phyloP scores from a whole-genome alignment of 139 green algal species.

The Diplosphaera chodatii region DNA sequence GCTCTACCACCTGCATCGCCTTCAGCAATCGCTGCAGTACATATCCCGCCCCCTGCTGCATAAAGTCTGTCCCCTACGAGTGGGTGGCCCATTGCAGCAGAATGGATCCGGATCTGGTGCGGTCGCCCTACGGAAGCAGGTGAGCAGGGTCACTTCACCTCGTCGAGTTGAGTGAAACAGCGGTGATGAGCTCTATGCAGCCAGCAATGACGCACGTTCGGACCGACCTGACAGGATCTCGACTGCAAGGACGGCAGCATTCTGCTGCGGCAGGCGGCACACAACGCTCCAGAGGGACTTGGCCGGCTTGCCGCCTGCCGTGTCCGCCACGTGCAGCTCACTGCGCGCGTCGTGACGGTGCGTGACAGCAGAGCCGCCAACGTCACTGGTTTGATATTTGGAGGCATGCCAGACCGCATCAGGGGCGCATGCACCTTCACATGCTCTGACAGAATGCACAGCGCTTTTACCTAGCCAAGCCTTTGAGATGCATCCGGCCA shows the following conservation, averaged over 20 bases:
- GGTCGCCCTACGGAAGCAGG: constrained; percentile 34
- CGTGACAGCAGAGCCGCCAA: too few relatives aligned
- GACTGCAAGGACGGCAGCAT: constrained; percentile 18
- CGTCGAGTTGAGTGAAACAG: background rate
- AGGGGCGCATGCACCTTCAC: too few relatives aligned
- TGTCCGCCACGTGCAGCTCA: constrained; percentile 30
- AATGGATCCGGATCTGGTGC: constrained; percentile 64
- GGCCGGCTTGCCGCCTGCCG: constrained; percentile 27
- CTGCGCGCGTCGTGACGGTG: too few relatives aligned
- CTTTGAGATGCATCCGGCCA: constrained; percentile 18
- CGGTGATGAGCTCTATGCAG: too few relatives aligned
- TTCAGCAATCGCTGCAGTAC: too few relatives aligned
- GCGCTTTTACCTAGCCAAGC: too few relatives aligned
- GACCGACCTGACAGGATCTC: constrained; percentile 9
- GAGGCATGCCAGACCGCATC: too few relatives aligned
- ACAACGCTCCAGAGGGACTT: constrained; percentile 27
- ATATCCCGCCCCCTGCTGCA: constrained; percentile 18
- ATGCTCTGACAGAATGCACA: too few relatives aligned
- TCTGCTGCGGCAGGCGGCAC: background rate
- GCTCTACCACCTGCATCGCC: background rate
- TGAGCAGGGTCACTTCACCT: background rate
- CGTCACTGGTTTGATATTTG: too few relatives aligned
- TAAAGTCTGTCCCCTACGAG: constrained; percentile 58
- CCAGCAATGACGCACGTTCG: background rate
- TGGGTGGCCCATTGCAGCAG: constrained; percentile 47